Base-by-base conservation (phyloP, 1,139 yeast species). In the Saccharomyces hybrid region DNA sequence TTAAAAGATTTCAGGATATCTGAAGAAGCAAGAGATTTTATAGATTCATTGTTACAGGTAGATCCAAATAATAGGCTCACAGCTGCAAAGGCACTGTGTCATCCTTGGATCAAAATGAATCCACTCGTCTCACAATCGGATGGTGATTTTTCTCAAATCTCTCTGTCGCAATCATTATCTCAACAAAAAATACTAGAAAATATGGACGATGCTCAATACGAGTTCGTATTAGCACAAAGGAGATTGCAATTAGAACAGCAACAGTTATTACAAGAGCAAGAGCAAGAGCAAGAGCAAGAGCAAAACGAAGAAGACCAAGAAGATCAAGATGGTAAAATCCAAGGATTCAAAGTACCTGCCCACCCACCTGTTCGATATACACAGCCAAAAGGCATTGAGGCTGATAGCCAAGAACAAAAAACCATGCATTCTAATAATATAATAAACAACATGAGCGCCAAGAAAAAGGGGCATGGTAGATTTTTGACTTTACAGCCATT, bases 21-120 rank as follows among this genome's bases (percentile, higher is more conserved):
- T 4, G 71, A 73, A 20, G 80, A 78, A 41, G 93, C 88, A 0
- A 76, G 88, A 52, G 84, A 82, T 59, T 90, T 91, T 62, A 75
- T 91, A 34, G 79, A 79, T 54, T 71, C 82, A 27, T 75, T 93
- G 56, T 73, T 91, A 26, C 87, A 85, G 63, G 91, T 86, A 1
- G 84, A 88, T 65, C 96, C 96, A 0, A 73, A 77, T 42, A 70
- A 77, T 41, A 77, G 97, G 57, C 77, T 88, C 34, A 82, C 85
- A n/a, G 96, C 97, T 0, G 75, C 75, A 6, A 81, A 80, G 56
- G 96, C 96, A 0, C 74, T 90, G 53, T 69, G 74, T 25, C 95
- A 87, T 66, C 83, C 83, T 9, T 90, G 78, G 78, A 70, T 74
- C 34, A 58, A 54, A 51, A 57, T 62, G 34, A 30, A 25, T 23